Evolutionary conservation across 2,329 filamentous ascomycete genomes (phyloP), one percentile per base, ranked within the genome.

Genomic region (Pezicula neosporulosa): DNA sequence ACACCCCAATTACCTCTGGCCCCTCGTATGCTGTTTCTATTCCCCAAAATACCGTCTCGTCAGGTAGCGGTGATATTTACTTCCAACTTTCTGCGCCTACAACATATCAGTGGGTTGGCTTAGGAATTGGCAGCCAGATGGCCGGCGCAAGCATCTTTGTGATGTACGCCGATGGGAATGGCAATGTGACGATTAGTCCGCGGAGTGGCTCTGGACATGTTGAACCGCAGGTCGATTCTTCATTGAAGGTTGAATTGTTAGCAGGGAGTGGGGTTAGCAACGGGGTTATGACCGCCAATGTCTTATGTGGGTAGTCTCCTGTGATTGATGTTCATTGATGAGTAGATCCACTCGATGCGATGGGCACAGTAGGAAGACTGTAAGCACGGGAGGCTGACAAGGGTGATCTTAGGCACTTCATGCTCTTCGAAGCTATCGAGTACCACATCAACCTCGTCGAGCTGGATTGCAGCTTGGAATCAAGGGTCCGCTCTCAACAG

Each of bases 71-170:
- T 15, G 74, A 81, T 39, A 75, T 85, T 51, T 84, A 76, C 64
- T 75, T 85, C 62, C 78, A 81, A 51, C 69, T 85, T 48, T 72
- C 72, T 35, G 78, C 77, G 2, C 78, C 81, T 1, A 74, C 71
- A 18, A 70, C 63, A 4, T 76, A 79, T 59, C 64, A 75, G 70
- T 85, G 78, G 77, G 72, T 81, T n/a, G 77, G 71, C 3, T 64
- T 85, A 2, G 82, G 80, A 3, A 80, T 83, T 60, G 82, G 82
- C 27, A 68, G 56, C 1, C 58, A 66, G 37, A 85, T 85, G 82
- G 56, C 68, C 7, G 77, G 75, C 30, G 66, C 80, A 5, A 80
- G 79, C 59, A 83, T 85, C 49, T 83, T 85, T 62, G 66, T 84
- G 27, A 72, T 83, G 30, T 85, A 85, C 61, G 72, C 77, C 4